Conservation (phyloP, 306 rosid species). For the Oemleria cerasiformis region DNA sequence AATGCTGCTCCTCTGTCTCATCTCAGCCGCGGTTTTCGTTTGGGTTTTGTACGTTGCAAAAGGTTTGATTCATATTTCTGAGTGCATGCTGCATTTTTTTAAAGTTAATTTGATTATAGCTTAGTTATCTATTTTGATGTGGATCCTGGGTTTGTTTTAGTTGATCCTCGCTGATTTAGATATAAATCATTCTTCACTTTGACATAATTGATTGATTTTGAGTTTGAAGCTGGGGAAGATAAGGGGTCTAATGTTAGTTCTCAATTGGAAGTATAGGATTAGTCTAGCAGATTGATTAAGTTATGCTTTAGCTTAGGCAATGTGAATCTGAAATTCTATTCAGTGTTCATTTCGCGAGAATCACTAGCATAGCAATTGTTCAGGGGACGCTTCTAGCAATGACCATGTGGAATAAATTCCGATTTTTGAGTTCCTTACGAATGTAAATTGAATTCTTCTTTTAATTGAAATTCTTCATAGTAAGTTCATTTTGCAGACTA, state of each 20-base stretch:
- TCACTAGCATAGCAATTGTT: background rate
- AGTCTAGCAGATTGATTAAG: conserved; percentile 1
- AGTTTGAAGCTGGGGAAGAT: background rate
- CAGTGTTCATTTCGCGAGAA: background rate
- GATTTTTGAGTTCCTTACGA: background rate
- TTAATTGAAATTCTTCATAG: background rate
- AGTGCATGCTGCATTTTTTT: background rate
- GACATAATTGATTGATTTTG: conserved; percentile 2
- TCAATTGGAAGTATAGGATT: background rate
- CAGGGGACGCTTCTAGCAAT: background rate
- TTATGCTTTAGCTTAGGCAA: background rate
- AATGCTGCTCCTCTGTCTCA: conserved; percentile 74
- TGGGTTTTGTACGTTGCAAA: conserved; percentile 84
- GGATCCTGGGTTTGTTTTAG: background rate
- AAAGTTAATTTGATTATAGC: background rate
- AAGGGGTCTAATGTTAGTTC: background rate
- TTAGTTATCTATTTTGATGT: background rate
- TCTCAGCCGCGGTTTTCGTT: conserved; percentile 74
- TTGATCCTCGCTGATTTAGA: background rate
- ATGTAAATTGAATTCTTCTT: background rate
- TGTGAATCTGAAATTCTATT: background rate
- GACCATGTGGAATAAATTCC: background rate
- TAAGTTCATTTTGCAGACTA: background rate
- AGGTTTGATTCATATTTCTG: conserved; percentile 44
- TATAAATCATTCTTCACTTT: background rate